These are phyloP conservation scores for Fraxinus sp. DNA, from an alignment of 305 asterid species.

Conservation along the genomic window DNA sequence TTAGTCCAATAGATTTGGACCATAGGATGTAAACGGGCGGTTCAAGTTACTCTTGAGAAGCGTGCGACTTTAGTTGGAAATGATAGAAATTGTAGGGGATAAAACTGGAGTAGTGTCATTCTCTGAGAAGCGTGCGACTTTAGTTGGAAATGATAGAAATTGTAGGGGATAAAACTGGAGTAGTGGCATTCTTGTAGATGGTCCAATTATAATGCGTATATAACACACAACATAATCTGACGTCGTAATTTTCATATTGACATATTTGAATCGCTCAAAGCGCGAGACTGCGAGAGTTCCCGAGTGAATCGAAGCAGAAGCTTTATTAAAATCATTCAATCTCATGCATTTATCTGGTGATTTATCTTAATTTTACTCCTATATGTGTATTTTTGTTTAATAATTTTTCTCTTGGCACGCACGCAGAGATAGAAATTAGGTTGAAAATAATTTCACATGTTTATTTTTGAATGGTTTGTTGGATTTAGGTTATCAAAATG, in stretches of 20 bases:
- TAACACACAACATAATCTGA: not conserved
- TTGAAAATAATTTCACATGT: not conserved
- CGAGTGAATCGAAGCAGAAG: not conserved
- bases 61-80: too few species aligned
- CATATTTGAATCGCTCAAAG: not conserved
- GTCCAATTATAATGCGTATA: not conserved
- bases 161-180: not conserved
- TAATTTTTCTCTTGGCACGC: not conserved
- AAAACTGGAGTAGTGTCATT: too few species aligned
- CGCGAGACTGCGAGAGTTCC: not conserved
- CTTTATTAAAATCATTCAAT: not conserved
- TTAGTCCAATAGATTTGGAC: not conserved
- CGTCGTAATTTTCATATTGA: not conserved
- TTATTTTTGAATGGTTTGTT: not conserved
- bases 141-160: not conserved
- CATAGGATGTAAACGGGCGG: not conserved
- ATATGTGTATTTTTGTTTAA: not conserved
- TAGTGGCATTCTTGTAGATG: not conserved
- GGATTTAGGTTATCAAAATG: not conserved
- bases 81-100: too few species aligned
- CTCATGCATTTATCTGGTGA: not conserved
- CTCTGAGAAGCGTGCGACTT: not conserved
- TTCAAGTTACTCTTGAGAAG: not conserved
- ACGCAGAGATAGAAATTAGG: not conserved
- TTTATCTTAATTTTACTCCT: not conserved